Evolutionary conservation across 441 rosid species (phyloP), one percentile per base, ranked within the genome.

Genomic region (Capsella rubella): DNA sequence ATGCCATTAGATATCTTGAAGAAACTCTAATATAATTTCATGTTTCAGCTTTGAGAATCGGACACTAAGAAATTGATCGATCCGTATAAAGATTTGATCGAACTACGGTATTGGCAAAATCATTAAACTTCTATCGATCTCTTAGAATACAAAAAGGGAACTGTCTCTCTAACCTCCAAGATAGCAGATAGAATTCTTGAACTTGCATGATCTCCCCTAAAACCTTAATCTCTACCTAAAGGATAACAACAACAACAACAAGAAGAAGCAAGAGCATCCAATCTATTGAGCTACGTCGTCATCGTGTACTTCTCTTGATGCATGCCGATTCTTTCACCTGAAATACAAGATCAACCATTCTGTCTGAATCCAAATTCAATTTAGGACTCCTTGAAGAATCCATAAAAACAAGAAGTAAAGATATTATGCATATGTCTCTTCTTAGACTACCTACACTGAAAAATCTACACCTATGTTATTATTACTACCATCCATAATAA

Each of bases 141-240:
- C 34, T 31, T 31, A 25, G 35, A 35, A 50, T 37, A 10, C 39
- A 27, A 43, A 8, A 25, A 8, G 25, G 46, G 34, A 57, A 61
- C 40, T 29, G 42, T 8, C 11, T 37, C 67, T 49, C 67, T 59
- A n/a, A n/a, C n/a, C n/a, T n/a, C n/a, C 12, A 71, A 32, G 51
- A 61, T 13, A 27, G n/a, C n/a, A n/a, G n/a, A n/a, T n/a, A n/a
- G n/a, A n/a, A n/a, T n/a, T n/a, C n/a, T n/a, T n/a, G 34, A 31
- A 31, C 0, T 35, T 35, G 60, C 55, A 72, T n/a, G 29, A 43
- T 58, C 5, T 51, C 60, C 39, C 60, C 61, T 39, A 74, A 27
- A 73, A 25, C 53, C 67, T 58, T 58, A 39, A 40, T 21, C 47
- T 39, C 78, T 74, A 51, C 53, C 72, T 50, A 66, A 64, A 64